These are phyloP conservation scores for Pyrenophora graminea DNA, from an alignment of 2,329 filamentous ascomycete species.

Conservation along the genomic window DNA sequence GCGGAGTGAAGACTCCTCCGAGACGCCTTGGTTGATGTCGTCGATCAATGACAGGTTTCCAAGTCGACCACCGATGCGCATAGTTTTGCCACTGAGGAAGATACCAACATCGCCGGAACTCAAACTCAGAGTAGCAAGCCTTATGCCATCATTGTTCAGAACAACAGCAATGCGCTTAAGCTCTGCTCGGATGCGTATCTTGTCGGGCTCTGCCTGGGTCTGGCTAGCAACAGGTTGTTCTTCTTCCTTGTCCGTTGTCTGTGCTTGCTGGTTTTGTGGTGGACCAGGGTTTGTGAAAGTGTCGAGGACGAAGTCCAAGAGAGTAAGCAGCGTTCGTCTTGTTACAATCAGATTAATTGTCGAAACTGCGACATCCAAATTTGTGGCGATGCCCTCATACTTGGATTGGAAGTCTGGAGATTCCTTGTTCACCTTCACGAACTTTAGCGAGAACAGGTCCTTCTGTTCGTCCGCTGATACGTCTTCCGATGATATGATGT, in stretches of 20 bases:
- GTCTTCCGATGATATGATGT: conserved; percentile 92
- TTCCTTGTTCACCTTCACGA: conserved; percentile 82
- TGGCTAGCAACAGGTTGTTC: conserved; percentile 46
- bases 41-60: conserved; percentile 89
- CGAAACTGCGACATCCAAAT: conserved; percentile 86
- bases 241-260: conserved; percentile 36
- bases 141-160: conserved; percentile 95
- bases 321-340: conserved; percentile 83
- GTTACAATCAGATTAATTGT: conserved; percentile 97
- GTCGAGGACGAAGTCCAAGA: conserved; percentile 90
- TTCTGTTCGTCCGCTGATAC: conserved; percentile 70
- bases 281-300: conserved; percentile 77
- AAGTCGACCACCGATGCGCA: conserved; percentile 84
- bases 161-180: conserved; percentile 92
- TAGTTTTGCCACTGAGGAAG: conserved; percentile 81
- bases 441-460: conserved; percentile 85
- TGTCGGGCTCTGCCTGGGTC: conserved; percentile 60
- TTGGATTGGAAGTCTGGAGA: conserved; percentile 92
- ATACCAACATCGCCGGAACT: conserved; percentile 91
- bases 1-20: conserved; percentile 77
- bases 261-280: conserved; percentile 45
- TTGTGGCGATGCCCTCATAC: conserved; percentile 92
- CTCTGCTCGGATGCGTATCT: conserved; percentile 91
- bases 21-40: conserved; percentile 89
- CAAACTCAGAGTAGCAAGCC: conserved; percentile 88